These are phyloP conservation scores for Centaurea solstitialis DNA, from an alignment of 129 eudicot species.

Conservation along the genomic window DNA sequence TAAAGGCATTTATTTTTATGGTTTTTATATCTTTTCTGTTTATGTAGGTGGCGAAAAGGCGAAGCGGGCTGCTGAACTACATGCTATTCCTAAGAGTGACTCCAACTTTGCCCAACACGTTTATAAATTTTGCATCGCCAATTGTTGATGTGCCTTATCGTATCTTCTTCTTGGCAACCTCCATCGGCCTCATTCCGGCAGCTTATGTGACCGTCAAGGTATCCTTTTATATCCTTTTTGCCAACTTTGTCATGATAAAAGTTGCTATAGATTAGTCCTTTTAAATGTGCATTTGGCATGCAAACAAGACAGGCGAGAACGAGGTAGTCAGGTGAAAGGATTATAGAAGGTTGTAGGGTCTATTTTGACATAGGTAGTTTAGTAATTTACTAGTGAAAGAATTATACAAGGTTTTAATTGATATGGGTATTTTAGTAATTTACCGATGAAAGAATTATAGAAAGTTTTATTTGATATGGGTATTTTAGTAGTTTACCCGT, in stretches of 20 bases:
- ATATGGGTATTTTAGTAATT: background rate
- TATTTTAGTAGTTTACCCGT: too few species aligned
- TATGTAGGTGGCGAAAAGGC: slow-evolving; percentile 73
- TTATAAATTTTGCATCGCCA: slow-evolving; percentile 87
- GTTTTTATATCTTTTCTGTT: slow-evolving; percentile 5
- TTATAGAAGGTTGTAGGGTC: background rate
- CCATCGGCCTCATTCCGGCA: slow-evolving; percentile 77
- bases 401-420: background rate
- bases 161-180: slow-evolving; percentile 70
- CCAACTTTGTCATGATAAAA: background rate
- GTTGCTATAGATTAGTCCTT: background rate
- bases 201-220: slow-evolving; percentile 88
- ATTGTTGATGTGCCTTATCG: slow-evolving; percentile 72
- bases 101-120: slow-evolving; percentile 82
- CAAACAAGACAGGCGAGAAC: background rate
- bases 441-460: too few species aligned
- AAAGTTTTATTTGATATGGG: too few species aligned
- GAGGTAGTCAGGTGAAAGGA: background rate
- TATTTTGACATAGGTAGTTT: background rate
- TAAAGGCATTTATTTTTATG: background rate
- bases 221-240: background rate
- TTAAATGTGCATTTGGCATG: background rate
- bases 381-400: background rate
- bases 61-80: slow-evolving; percentile 61
- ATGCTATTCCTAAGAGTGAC: slow-evolving; percentile 79